These are phyloP conservation scores for Plenodomus tracheiphilus DNA, from an alignment of 2,329 filamentous ascomycete genomes.

Conservation along the genomic window DNA sequence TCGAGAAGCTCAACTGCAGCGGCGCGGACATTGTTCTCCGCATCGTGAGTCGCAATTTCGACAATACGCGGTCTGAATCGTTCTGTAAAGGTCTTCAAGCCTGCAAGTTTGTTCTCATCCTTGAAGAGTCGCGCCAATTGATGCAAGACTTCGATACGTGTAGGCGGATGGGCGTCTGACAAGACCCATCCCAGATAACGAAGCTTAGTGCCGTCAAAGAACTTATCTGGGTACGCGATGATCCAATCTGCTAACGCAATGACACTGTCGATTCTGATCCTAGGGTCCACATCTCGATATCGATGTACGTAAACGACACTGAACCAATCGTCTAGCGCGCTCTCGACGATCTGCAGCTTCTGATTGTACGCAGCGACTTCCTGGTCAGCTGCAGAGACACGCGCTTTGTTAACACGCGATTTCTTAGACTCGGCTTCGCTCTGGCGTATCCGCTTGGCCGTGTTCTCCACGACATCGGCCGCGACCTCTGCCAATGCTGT, in stretches of 20 bases:
- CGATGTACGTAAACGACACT: constrained; percentile 93
- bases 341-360: constrained; percentile 70
- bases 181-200: constrained; percentile 96
- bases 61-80: constrained; percentile 84
- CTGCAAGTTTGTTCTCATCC: constrained; percentile 74
- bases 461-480: constrained; percentile 69
- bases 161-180: constrained; percentile 75
- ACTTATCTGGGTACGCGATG: constrained; percentile 77
- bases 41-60: constrained; percentile 88
- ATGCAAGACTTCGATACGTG: constrained; percentile 82
- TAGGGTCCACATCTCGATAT: constrained; percentile 90
- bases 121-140: constrained; percentile 81
- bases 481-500: constrained; percentile 76
- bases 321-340: constrained; percentile 81
- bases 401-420: constrained; percentile 74
- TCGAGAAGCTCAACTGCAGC: constrained; percentile 81
- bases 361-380: constrained; percentile 71
- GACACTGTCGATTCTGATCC: constrained; percentile 86
- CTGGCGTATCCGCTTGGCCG: constrained; percentile 77
- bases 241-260: constrained; percentile 90
- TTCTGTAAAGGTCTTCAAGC: constrained; percentile 88
- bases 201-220: constrained; percentile 87
- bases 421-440: constrained; percentile 76
- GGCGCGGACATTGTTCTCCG: constrained; percentile 78
- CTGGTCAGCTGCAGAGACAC: constrained; percentile 72